Conservation (phyloP, 345 rosid genomes). For the Brassica incana region DNA sequence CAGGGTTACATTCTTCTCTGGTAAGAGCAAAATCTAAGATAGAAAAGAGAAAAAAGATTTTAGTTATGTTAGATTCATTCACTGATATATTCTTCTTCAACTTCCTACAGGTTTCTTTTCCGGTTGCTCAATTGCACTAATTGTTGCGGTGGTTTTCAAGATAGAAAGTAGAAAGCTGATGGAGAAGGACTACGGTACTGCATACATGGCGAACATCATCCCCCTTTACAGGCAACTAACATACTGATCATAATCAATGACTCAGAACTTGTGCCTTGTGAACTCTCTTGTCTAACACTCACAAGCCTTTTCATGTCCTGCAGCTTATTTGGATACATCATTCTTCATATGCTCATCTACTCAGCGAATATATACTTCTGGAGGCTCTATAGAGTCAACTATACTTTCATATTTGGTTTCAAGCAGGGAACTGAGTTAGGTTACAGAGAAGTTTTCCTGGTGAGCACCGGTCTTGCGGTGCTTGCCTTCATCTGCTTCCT, state of each 20-base stretch:
- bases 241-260: not conserved
- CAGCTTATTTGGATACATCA: constrained; percentile 65
- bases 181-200: constrained; percentile 48
- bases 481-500: constrained; percentile 57
- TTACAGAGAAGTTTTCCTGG: constrained; percentile 62
- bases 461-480: constrained; percentile 62
- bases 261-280: not conserved
- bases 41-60: not conserved
- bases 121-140: constrained; percentile 59
- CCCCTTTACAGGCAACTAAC: constrained; percentile 69
- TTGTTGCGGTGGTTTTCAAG: constrained; percentile 56
- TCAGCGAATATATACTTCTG: constrained; percentile 67
- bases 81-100: not conserved
- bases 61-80: not conserved
- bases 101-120: constrained; percentile 57
- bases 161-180: constrained; percentile 50
- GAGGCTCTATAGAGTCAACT: constrained; percentile 65
- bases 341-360: constrained; percentile 65
- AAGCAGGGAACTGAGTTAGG: constrained; percentile 70
- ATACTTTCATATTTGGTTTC: constrained; percentile 70
- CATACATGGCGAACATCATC: constrained; percentile 63
- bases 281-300: not conserved
- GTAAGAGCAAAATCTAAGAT: constrained; percentile 28
- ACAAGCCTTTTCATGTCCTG: constrained; percentile 35
- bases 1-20: constrained; percentile 64